Base-by-base conservation (phyloP, 139 green algal species). In the Chlorella sp. region DNA sequence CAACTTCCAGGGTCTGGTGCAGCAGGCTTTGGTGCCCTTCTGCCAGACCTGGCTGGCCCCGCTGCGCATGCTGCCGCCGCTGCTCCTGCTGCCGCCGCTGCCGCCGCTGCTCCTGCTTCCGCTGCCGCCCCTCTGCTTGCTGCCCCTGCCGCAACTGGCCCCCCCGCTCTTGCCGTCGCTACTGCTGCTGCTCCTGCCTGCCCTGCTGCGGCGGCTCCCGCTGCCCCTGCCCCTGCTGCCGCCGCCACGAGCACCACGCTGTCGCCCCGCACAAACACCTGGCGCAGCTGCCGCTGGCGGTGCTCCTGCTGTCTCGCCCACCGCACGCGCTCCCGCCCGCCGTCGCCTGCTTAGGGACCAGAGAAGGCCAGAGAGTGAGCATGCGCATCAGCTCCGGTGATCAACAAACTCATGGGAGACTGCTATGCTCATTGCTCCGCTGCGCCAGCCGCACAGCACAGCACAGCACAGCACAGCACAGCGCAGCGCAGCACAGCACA, bases 211-310 rank as follows among this genome's bases (percentile, higher is more conserved):
- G 77, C 77, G 57, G 77, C 37, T n/a, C 34, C 37, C 53, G 42
- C 39, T 37, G 78, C 78, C 57, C 37, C 39, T 37, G 78, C 78
- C 57, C 37, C 19, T 12, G 4, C 61, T 40, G 68, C 42, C 14
- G 84, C 71, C 28, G 84, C 84, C 81, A 95, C 89, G 2, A 92
- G 64, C 68, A 97, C 95, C 0, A 98, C 88, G 48, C 91, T 95
- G 88, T 96, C 93, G 2, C 95, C 96, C 24, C 93, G 93, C 30
- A 98, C 64, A 53, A 98, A 94, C 18, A 97, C 90, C 84, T 97
- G 94, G 1, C 90, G 89, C 40, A 98, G 83, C 39, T 86, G 87
- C 1, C 96, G 92, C 60, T 87, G 83, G n/a, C 96, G 91, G 40
- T 92, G 78, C 66, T 97, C 95, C 83, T 96, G 94, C 88, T 93